Base-by-base conservation (phyloP, 768 basidiomycete genomes). In the Strobilomyces dryophilus region DNA sequence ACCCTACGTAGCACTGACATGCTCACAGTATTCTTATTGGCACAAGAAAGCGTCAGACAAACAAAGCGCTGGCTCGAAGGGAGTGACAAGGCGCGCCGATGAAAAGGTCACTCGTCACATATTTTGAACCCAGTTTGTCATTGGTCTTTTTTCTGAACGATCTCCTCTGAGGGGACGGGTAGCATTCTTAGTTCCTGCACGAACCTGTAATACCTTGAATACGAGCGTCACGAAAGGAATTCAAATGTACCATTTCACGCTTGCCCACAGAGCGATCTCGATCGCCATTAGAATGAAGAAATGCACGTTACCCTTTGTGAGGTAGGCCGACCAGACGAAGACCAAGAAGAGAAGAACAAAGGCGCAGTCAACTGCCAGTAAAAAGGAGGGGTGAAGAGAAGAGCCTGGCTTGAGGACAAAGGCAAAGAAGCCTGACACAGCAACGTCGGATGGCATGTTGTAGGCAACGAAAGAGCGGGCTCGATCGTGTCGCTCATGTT, bases 11-110 rank as follows among this genome's bases (percentile, higher is more conserved):
- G 43, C 29, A 34, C 52, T 59, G 59, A 58, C 59, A 39, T 21
- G 27, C 42, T 31, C 29, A 17, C 55, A 97, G 94, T 97, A 52
- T 97, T 95, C 68, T 73, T 81, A 11, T 72, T 92, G 56, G 92
- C 91, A 15, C 92, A 95, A 64, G 89, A 92, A 52, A 90, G 87
- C 55, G 80, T 83, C 42, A 84, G 81, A 64, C 73, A 77, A 57
- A 87, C 85, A 58, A 94, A 92, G 70, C 71, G 71, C 49, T 97
- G 94, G 94, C 87, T 92, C 70, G 92, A 94, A 61, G 81, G 81
- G 51, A 82, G 75, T 60, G 83, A 85, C 51, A 79, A 75, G 47
- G 68, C 72, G 17, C 76, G 76, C 56, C 73, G 79, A 76, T 20
- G 36, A 46, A 37, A 26, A 21, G 18, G 41, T 17, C 1, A 36